Evolutionary conservation across 2,329 filamentous ascomycete genomes (phyloP).

Genomic region (Neofusicoccum laricinum): DNA sequence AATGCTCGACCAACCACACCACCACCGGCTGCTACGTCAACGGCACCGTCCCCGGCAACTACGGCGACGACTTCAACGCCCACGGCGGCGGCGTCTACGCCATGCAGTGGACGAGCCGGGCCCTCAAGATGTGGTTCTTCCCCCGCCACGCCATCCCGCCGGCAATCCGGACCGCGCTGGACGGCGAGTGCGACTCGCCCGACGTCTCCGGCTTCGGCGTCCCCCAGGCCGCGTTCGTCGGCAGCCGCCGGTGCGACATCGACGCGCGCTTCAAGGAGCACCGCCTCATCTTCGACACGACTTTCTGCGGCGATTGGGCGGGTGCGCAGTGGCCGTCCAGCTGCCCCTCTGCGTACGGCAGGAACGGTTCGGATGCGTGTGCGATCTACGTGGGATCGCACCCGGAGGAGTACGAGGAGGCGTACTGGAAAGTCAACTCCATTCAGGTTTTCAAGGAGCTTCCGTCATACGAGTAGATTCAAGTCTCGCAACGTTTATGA

Average conservation of each 20-base stretch:
- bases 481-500: no score
- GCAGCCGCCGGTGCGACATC: conserved; percentile 30
- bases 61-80: conserved; percentile 22
- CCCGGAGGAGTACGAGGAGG: conserved; percentile 22
- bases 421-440: conserved; percentile 42
- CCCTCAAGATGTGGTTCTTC: conserved; percentile 26
- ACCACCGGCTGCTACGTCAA: conserved; percentile 20
- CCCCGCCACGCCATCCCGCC: conserved; percentile 25
- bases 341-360: conserved; percentile 44
- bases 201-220: conserved; percentile 62
- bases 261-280: conserved; percentile 36
- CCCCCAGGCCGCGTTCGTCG: conserved; percentile 62
- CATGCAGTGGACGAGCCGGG: conserved; percentile 23
- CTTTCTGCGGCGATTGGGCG: conserved; percentile 60
- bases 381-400: conserved; percentile 22
- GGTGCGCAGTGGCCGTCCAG: conserved; percentile 63
- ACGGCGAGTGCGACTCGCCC: conserved; percentile 36
- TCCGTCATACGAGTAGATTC: no score
- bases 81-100: conserved; percentile 33
- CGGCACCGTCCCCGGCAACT: conserved; percentile 7
- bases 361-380: conserved; percentile 24
- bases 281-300: conserved; percentile 39
- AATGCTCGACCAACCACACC: conserved; percentile 21
- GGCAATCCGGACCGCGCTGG: conserved; percentile 41
- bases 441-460: conserved; percentile 36